These are phyloP conservation scores for Russula griseocarnosa DNA, from an alignment of 768 basidiomycete species.

Conservation along the genomic window DNA sequence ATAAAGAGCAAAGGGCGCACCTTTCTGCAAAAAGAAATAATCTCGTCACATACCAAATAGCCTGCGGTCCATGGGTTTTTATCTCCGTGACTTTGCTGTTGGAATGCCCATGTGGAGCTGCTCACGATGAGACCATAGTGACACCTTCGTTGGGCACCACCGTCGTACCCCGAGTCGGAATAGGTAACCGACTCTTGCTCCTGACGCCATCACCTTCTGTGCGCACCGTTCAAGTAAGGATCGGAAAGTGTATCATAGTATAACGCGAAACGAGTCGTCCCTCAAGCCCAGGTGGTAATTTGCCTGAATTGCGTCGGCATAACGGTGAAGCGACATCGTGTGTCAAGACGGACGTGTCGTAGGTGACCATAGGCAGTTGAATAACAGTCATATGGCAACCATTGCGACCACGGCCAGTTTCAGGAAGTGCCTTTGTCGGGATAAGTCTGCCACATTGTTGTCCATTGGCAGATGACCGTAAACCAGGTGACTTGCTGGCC, in stretches of 20 bases:
- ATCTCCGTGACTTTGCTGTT: slow-evolving; percentile 93
- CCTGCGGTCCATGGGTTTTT: slow-evolving; percentile 82
- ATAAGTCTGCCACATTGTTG: slow-evolving; percentile 94
- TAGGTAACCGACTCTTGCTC: slow-evolving; percentile 91
- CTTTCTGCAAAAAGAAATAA: slow-evolving; percentile 66
- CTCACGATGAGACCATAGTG: slow-evolving; percentile 87
- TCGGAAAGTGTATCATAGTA: slow-evolving; percentile 90
- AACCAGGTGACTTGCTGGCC: slow-evolving; percentile 95
- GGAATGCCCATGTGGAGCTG: slow-evolving; percentile 94
- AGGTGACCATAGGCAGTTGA: slow-evolving; percentile 86
- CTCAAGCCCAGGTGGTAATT: slow-evolving; percentile 89
- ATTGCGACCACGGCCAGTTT: slow-evolving; percentile 87
- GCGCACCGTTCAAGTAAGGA: slow-evolving; percentile 64
- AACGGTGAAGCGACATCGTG: slow-evolving; percentile 96
- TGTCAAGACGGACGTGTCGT: slow-evolving; percentile 78
- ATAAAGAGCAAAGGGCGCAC: slow-evolving; percentile 43
- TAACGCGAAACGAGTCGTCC: slow-evolving; percentile 69
- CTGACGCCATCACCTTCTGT: slow-evolving; percentile 82
- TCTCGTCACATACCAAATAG: slow-evolving; percentile 88
- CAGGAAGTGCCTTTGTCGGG: slow-evolving; percentile 92
- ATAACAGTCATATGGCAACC: slow-evolving; percentile 87
- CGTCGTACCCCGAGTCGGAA: too few relatives aligned
- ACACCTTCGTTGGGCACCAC: slow-evolving; percentile 87
- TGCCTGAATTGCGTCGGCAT: slow-evolving; percentile 99
- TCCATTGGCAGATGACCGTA: slow-evolving; percentile 95